phyloP scores from a whole-genome alignment of 441 rosid species.

The Iberis amara region DNA sequence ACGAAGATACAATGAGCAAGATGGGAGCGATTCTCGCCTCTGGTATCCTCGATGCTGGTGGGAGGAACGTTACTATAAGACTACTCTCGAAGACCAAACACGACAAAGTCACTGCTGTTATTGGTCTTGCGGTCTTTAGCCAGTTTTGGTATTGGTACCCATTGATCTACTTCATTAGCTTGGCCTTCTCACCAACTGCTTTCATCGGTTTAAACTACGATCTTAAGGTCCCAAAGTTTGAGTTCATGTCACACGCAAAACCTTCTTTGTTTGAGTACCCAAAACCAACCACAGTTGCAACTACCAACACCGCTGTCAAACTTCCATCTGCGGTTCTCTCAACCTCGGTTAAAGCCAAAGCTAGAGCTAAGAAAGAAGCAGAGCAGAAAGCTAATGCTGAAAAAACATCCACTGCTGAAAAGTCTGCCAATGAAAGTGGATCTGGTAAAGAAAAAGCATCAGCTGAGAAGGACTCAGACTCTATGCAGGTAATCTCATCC shows the following conservation, averaged over 20 bases:
- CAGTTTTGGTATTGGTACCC: constrained; percentile 99
- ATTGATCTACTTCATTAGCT: constrained; percentile 80
- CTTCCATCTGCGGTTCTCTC: constrained; percentile 95
- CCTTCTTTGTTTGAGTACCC: constrained; percentile 95
- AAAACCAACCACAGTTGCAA: constrained; percentile 79
- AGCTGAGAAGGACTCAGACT: constrained; percentile 71
- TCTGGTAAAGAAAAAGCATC: constrained; percentile 66
- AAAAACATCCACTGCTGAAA: constrained; percentile 52
- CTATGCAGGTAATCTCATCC: constrained; percentile 78
- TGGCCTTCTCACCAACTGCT: constrained; percentile 94
- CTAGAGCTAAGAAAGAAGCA: constrained; percentile 97
- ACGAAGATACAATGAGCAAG: constrained; percentile 97
- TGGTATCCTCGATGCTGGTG: constrained; percentile 97
- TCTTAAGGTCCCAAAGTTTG: constrained; percentile 87
- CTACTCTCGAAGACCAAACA: constrained; percentile 94
- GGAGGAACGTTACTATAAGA: constrained; percentile 90
- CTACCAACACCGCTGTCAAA: constrained; percentile 72
- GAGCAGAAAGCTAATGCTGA: constrained; percentile 78
- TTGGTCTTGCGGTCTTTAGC: constrained; percentile 94
- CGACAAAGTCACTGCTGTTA: constrained; percentile 91
- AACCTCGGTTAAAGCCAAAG: constrained; percentile 88
- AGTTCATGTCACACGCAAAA: constrained; percentile 82
- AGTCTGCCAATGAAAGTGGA: constrained; percentile 36
- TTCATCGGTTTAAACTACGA: constrained; percentile 85
- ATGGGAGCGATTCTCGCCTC: constrained; percentile 98